Evolutionary conservation across 495 filamentous ascomycete species (phyloP).

Genomic region (Daldinia concentrica): DNA sequence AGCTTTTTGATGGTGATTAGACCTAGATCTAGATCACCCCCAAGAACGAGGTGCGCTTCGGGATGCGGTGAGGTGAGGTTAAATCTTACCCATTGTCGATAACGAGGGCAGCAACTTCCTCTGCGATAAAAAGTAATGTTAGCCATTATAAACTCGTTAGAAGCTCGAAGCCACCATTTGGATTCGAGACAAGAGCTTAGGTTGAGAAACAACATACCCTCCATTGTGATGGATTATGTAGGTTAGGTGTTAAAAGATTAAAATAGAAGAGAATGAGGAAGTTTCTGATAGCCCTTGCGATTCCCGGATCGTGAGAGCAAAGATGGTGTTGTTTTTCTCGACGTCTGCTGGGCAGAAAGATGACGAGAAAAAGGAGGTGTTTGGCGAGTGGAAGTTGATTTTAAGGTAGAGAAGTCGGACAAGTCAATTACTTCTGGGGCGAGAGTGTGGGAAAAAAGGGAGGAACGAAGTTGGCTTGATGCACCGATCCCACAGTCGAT

Average conservation of each 20-base stretch:
- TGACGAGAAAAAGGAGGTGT: slow-evolving; percentile 52
- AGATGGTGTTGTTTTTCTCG: slow-evolving; percentile 44
- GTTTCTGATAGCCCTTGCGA: slow-evolving; percentile 53
- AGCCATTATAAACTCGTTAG: slow-evolving; percentile 53
- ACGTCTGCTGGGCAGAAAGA: slow-evolving; percentile 51
- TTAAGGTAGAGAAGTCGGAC: slow-evolving; percentile 57
- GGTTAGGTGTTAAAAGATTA: slow-evolving; percentile 49
- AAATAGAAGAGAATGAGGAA: slow-evolving; percentile 48
- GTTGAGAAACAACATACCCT: slow-evolving; percentile 53
- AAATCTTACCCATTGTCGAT: slow-evolving; percentile 99
- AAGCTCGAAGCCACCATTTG: slow-evolving; percentile 2
- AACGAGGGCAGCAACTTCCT: slow-evolving; percentile 99
- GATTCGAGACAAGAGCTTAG: slow-evolving; percentile 22
- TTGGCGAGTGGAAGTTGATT: slow-evolving; percentile 62
- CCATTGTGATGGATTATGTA: slow-evolving; percentile 62
- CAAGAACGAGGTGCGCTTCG: slow-evolving; percentile 35
- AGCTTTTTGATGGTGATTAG: slow-evolving; percentile 13
- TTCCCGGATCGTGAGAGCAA: slow-evolving; percentile 55
- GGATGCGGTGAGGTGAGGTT: slow-evolving; percentile 48
- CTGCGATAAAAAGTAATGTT: slow-evolving; percentile 67
- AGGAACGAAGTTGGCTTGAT: slow-evolving; percentile 46
- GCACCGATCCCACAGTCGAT: slow-evolving; percentile 43
- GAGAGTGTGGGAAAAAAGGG: slow-evolving; percentile 45
- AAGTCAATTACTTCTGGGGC: slow-evolving; percentile 40
- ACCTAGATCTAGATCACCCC: slow-evolving; percentile 26